A percentile compares a stretch with the other conserved stretches of the same genome.
These are phyloP conservation scores for Byssochlamys sp. DNA, from an alignment of 2,329 filamentous ascomycete genomes.

Conservation along the genomic window DNA sequence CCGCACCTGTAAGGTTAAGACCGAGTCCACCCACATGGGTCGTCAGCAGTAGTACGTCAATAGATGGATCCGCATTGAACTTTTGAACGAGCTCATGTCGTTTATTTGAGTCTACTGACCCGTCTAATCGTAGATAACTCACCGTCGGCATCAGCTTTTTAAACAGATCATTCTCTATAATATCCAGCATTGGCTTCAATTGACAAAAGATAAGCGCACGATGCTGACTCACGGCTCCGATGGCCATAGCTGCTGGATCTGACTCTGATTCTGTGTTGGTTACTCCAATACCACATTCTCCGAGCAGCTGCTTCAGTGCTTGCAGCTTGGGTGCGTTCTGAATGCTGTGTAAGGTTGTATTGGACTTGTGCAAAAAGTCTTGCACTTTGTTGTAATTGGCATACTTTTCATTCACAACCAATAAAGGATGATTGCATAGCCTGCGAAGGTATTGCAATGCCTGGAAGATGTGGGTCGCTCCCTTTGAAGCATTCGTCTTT, in stretches of 20 bases:
- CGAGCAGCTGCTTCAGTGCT: slow-evolving; percentile 79
- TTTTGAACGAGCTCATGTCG: slow-evolving; percentile 97
- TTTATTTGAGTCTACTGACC: slow-evolving; percentile 81
- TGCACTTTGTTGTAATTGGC: slow-evolving; percentile 84
- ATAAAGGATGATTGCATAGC: slow-evolving; percentile 89
- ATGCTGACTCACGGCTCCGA: slow-evolving; percentile 90
- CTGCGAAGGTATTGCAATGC: slow-evolving; percentile 99
- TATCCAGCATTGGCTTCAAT: slow-evolving; percentile 99
- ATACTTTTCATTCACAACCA: slow-evolving; percentile 91
- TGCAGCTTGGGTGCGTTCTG: slow-evolving; percentile 84
- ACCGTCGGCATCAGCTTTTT: slow-evolving; percentile 81
- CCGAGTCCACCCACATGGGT: slow-evolving; percentile 91
- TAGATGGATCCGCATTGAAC: slow-evolving; percentile 95
- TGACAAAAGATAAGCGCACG: slow-evolving; percentile 95
- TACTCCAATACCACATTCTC: slow-evolving; percentile 94
- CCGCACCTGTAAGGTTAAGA: slow-evolving; percentile 88
- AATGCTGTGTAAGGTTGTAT: slow-evolving; percentile 73
- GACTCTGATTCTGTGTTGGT: slow-evolving; percentile 46
- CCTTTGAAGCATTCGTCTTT: slow-evolving; percentile 87
- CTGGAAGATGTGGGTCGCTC: slow-evolving; percentile 99
- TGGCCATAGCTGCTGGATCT: slow-evolving; percentile 50
- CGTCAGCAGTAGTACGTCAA: slow-evolving; percentile 85
- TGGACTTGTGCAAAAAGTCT: slow-evolving; percentile 64
- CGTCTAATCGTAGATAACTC: slow-evolving; percentile 88
- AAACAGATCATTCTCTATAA: slow-evolving; percentile 89